phyloP scores from a whole-genome alignment of 2,329 filamentous ascomycete genomes.

The Paracorniculantispora psalliotae region DNA sequence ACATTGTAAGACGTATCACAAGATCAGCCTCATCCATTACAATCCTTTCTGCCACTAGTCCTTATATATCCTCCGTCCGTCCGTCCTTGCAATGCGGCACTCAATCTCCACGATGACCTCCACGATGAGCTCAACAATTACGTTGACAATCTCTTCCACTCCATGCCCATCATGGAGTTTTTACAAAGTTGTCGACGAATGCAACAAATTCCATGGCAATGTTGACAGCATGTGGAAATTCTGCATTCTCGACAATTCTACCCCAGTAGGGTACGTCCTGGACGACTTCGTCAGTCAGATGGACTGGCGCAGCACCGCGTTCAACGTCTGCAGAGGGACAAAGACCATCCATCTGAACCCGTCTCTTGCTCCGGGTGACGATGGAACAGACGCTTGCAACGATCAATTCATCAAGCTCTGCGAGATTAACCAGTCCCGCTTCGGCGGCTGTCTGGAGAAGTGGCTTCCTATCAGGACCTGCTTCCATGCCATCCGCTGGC shows the following conservation, averaged over 20 bases:
- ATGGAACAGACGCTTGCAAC: conserved; percentile 16
- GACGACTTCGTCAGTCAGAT: conserved; percentile 19
- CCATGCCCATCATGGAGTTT: conserved; percentile 14
- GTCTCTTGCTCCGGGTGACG: conserved; percentile 9
- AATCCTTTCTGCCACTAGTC: too few relatives aligned
- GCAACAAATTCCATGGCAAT: conserved; percentile 24
- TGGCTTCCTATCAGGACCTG: conserved; percentile 22
- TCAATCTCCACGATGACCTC: background rate
- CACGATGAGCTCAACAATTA: background rate
- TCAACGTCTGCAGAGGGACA: conserved; percentile 14
- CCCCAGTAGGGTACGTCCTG: conserved; percentile 23
- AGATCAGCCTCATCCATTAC: too few relatives aligned
- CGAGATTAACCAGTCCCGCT: conserved; percentile 21
- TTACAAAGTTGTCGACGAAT: conserved; percentile 19
- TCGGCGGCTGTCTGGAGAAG: conserved; percentile 23
- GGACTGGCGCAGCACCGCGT: conserved; percentile 18
- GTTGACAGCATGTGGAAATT: conserved; percentile 21
- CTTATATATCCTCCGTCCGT: background rate
- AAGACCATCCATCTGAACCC: conserved; percentile 22
- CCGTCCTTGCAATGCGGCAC: background rate
- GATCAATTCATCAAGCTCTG: conserved; percentile 23
- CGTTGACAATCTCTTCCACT: background rate
- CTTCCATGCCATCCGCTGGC: conserved; percentile 26
- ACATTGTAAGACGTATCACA: too few relatives aligned
- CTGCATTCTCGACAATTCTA: conserved; percentile 18